These are phyloP conservation scores for Trametes polyzona DNA, from an alignment of 1,284 basidiomycete species.

Conservation along the genomic window DNA sequence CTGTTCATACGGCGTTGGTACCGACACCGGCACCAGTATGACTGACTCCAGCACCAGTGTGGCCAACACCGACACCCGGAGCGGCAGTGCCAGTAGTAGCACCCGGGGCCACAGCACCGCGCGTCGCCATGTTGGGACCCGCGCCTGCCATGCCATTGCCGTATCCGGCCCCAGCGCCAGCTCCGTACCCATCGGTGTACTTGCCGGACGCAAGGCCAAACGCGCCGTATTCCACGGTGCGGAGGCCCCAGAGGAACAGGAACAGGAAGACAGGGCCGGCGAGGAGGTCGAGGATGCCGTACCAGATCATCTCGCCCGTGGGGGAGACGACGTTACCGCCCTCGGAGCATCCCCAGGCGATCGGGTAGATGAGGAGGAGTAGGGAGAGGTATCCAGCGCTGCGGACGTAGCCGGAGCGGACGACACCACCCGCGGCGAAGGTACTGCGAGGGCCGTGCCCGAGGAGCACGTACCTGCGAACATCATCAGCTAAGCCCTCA, in stretches of 20 bases:
- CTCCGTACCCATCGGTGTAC: constrained; percentile 26
- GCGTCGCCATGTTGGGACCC: constrained; percentile 15
- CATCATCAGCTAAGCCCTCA: neutral
- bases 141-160: neutral
- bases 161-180: neutral
- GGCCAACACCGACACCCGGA: neutral
- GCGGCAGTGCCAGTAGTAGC: neutral
- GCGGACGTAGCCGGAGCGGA: constrained; percentile 44
- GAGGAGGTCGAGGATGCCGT: constrained; percentile 63
- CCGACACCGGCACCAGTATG: neutral
- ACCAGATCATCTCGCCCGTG: constrained; percentile 54
- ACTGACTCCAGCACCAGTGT: neutral
- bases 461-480: constrained; percentile 37
- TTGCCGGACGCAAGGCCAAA: constrained; percentile 36
- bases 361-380: constrained; percentile 56
- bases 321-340: constrained; percentile 51
- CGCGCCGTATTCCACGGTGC: constrained; percentile 32
- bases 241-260: constrained; percentile 37
- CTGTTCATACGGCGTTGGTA: neutral
- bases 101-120: neutral
- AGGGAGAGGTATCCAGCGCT: constrained; percentile 50
- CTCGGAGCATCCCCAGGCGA: constrained; percentile 52
- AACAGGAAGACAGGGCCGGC: constrained; percentile 55
- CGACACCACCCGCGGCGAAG: constrained; percentile 41
- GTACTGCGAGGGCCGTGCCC: constrained; percentile 37